Percentiles rank a stretch among this genome's conserved stretches.
phyloP scores from a whole-genome alignment of 768 basidiomycete species.

The Galerina marginata region DNA sequence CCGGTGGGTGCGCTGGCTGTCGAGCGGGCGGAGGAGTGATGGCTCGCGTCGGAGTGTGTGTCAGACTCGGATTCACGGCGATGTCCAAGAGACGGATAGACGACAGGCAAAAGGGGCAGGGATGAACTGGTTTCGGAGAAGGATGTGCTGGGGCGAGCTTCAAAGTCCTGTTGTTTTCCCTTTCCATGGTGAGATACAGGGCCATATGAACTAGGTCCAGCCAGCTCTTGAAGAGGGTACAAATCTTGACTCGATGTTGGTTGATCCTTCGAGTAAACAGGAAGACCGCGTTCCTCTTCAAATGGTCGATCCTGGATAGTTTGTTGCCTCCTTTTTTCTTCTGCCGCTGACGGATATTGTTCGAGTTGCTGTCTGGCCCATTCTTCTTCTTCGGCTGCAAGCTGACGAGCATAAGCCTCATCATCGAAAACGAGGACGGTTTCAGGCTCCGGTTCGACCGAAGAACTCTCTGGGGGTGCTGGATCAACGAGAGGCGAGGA shows the following conservation, averaged over 20 bases:
- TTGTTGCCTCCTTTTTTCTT: conserved; percentile 13
- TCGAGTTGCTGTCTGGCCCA: conserved; percentile 17
- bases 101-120: conserved; percentile 6
- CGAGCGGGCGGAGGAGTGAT: conserved; percentile 20
- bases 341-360: conserved; percentile 17
- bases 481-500: background rate
- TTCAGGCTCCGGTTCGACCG: background rate
- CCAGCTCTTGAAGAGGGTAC: too few relatives aligned
- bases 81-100: conserved; percentile 19
- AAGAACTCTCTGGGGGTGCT: background rate
- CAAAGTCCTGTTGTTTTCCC: background rate
- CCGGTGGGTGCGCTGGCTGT: conserved; percentile 8
- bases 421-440: conserved; percentile 41
- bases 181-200: background rate
- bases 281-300: background rate
- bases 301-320: background rate
- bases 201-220: background rate
- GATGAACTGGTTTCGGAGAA: background rate
- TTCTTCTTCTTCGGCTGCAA: conserved; percentile 46
- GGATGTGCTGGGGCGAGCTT: background rate
- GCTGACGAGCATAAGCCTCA: conserved; percentile 48
- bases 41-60: conserved; percentile 21
- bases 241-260: too few relatives aligned
- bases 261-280: background rate
- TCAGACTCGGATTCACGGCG: conserved; percentile 24